Base-by-base conservation (phyloP, 345 rosid genomes). In the Gossypium longicalyx region DNA sequence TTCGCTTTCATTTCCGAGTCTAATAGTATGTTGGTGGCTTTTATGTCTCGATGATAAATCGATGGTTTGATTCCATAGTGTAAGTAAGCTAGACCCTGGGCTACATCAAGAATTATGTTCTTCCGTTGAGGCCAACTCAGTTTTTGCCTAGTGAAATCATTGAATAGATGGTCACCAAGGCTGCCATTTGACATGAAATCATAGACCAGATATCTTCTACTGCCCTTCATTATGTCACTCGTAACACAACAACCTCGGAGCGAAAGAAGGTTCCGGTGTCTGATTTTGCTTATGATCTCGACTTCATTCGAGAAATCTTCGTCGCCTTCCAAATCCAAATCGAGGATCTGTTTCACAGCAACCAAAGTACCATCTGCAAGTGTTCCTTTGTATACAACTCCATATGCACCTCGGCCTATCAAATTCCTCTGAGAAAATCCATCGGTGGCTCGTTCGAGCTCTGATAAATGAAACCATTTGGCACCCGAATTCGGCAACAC, bases 231-330 rank as follows among this genome's bases (percentile, higher is more conserved):
- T 41, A 74, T 64, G 67, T 89, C 88, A 44, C 88, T 85, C 5
- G 86, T 11, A 3, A 89, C 83, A n/a, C 93, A 89, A 38, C 93
- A 89, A 13, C 93, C 93, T 34, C 89, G 71, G 11, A 89, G 93
- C 12, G 91, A 82, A 2, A 87, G 86, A 23, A 87, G 89, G 71
- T 85, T 87, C 60, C 89, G 73, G 75, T 89, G 93, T 79, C 89
- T 82, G 16, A 89, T 83, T 63, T 83, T 89, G 83, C 91, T 86
- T 52, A 89, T 86, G 68, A 89, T 86, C 76, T 89, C 88, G 22
- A 89, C 93, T 78, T 89, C 93, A 20, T 87, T 87, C n/a, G 76
- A 59, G 72, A 89, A 86, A 7, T 89, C 91, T 47, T 79, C 86
- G 20, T 89, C 93, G 3, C 87, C 83, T 69, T 83, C 80, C 2